These are phyloP conservation scores for Zasmidium citrigriseum DNA, from an alignment of 2,329 filamentous ascomycete species.

Conservation along the genomic window DNA sequence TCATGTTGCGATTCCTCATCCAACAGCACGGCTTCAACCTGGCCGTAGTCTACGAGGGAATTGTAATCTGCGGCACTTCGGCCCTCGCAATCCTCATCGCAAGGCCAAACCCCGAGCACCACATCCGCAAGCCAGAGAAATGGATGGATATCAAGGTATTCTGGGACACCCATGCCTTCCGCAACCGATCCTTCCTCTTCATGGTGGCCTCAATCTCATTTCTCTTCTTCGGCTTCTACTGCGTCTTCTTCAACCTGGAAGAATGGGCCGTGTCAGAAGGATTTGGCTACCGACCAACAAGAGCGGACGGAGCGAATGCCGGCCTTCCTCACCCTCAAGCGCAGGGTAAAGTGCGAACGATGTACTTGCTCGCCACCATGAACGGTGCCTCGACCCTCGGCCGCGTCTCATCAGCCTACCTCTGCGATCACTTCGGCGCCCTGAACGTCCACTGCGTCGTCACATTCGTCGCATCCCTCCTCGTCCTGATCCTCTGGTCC, in stretches of 20 bases:
- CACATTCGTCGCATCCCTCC: slow-evolving; percentile 43
- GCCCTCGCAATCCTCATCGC: slow-evolving; percentile 46
- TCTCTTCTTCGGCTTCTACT: slow-evolving; percentile 55
- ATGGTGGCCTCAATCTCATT: slow-evolving; percentile 48
- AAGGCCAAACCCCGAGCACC: slow-evolving; percentile 45
- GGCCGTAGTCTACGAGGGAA: slow-evolving; percentile 45
- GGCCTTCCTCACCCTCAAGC: slow-evolving; percentile 21
- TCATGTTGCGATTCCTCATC: slow-evolving; percentile 49
- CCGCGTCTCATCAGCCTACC: slow-evolving; percentile 46
- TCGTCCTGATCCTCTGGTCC: slow-evolving; percentile 48
- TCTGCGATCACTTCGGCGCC: slow-evolving; percentile 48
- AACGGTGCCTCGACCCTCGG: slow-evolving; percentile 52
- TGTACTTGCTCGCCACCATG: slow-evolving; percentile 53
- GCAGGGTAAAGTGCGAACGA: slow-evolving; percentile 44
- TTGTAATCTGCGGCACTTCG: slow-evolving; percentile 43
- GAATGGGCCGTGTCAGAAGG: slow-evolving; percentile 51
- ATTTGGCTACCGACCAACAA: slow-evolving; percentile 38
- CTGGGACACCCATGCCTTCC: slow-evolving; percentile 47
- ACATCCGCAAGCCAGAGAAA: slow-evolving; percentile 39
- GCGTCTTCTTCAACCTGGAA: slow-evolving; percentile 55
- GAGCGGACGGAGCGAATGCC: slow-evolving; percentile 19
- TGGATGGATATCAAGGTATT: slow-evolving; percentile 40
- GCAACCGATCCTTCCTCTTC: slow-evolving; percentile 45
- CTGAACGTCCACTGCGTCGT: slow-evolving; percentile 48
- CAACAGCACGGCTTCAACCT: slow-evolving; percentile 46